phyloP scores from a whole-genome alignment of 2,329 filamentous ascomycete genomes.

The Botryotinia globosa region DNA sequence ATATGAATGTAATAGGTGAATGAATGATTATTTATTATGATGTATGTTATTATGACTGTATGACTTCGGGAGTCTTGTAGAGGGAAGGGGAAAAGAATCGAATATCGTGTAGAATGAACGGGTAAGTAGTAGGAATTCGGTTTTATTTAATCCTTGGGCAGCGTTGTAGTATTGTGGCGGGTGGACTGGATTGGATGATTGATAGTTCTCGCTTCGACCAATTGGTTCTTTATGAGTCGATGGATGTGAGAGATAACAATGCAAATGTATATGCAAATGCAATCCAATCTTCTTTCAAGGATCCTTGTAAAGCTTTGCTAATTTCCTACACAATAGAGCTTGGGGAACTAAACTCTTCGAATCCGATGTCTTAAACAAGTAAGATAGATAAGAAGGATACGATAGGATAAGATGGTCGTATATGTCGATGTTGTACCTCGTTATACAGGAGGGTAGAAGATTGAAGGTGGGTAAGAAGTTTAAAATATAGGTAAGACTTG shows the following conservation, averaged over 20 bases:
- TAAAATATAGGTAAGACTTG: background rate
- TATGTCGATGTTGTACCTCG: background rate
- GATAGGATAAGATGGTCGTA: constrained; percentile 1
- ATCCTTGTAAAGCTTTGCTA: background rate
- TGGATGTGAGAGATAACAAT: background rate
- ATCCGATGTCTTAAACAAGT: background rate
- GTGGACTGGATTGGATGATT: background rate
- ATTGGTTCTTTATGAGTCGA: background rate
- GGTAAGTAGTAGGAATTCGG: background rate
- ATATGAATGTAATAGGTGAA: background rate
- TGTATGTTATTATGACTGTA: constrained; percentile 4
- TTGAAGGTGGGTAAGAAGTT: background rate
- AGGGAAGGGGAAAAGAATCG: background rate
- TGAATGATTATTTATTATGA: background rate
- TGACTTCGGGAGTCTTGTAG: constrained; percentile 5
- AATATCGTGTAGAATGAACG: background rate
- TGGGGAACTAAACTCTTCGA: background rate
- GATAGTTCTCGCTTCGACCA: background rate
- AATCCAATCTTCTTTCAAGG: background rate
- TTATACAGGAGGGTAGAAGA: background rate
- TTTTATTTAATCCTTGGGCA: background rate
- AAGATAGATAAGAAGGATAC: constrained; percentile 3
- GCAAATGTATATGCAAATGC: background rate
- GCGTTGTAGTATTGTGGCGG: background rate
- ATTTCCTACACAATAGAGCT: background rate